A percentile compares a stretch with the other conserved stretches of the same genome.
Evolutionary conservation across 192 early-diverging fungal genomes (phyloP).

Genomic region (Backusella circina): DNA sequence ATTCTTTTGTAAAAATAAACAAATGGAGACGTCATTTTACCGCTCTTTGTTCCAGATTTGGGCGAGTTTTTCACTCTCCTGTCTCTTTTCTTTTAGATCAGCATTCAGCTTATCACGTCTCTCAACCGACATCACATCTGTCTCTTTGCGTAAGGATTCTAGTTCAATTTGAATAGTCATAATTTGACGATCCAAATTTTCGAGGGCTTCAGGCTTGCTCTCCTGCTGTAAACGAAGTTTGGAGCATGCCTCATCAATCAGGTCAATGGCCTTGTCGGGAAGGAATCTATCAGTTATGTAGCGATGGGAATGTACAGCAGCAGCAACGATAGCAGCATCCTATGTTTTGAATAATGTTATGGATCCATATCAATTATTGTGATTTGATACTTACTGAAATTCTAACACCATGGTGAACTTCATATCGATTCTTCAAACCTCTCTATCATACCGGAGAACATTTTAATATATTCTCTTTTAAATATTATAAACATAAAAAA

Average conservation of each 20-base stretch:
- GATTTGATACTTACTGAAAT: constrained; percentile 44
- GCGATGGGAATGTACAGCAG: constrained; percentile 72
- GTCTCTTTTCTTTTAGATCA: constrained; percentile 54
- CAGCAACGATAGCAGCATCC: constrained; percentile 69
- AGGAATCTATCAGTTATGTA: constrained; percentile 73
- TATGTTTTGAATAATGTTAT: not conserved
- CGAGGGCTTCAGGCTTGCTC: constrained; percentile 74
- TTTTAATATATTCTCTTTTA: not conserved
- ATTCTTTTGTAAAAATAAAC: not conserved
- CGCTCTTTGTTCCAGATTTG: constrained; percentile 67
- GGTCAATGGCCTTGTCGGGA: constrained; percentile 82
- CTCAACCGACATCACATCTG: constrained; percentile 63
- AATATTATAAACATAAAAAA: not conserved
- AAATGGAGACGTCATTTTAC: constrained; percentile 7
- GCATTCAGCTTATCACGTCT: constrained; percentile 57
- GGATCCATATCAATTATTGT: not conserved
- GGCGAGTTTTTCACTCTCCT: constrained; percentile 54
- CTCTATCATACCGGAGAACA: constrained; percentile 23
- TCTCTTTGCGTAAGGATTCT: constrained; percentile 77
- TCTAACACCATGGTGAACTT: constrained; percentile 78
- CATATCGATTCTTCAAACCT: constrained; percentile 73
- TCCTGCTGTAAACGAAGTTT: constrained; percentile 76
- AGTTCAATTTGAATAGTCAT: constrained; percentile 79
- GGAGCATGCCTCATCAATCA: constrained; percentile 79
- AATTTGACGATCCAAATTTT: constrained; percentile 68